These are phyloP conservation scores for Sporisorium scitamineum DNA, from an alignment of 1,284 basidiomycete genomes.

Conservation along the genomic window DNA sequence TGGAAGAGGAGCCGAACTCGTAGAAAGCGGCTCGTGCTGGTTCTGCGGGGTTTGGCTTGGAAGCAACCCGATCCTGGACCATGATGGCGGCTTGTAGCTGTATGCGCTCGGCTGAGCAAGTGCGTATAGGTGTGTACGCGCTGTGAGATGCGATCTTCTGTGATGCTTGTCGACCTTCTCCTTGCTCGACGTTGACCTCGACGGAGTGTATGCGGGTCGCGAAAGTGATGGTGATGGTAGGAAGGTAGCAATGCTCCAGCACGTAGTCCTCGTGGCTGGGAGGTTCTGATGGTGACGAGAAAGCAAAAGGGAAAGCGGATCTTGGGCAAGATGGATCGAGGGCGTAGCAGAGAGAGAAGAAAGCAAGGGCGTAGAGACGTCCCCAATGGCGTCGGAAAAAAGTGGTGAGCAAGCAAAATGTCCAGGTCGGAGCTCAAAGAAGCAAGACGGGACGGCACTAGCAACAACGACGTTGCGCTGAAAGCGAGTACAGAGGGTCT, in stretches of 20 bases:
- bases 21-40: slow-evolving; percentile 14
- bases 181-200: not conserved
- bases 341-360: not conserved
- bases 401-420: no score
- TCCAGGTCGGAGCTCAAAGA: no score
- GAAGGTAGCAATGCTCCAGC: not conserved
- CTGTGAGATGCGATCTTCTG: not conserved
- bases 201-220: not conserved
- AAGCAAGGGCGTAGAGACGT: no score
- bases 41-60: slow-evolving; percentile 4
- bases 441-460: not conserved
- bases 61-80: not conserved
- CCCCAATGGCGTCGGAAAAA: no score
- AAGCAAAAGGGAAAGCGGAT: no score
- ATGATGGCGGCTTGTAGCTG: slow-evolving; percentile 6
- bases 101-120: not conserved
- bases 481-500: not conserved
- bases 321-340: not conserved
- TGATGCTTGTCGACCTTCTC: not conserved
- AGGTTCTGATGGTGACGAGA: not conserved
- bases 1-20: not conserved
- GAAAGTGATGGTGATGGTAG: not conserved
- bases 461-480: no score
- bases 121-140: no score
- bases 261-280: not conserved